Base-by-base conservation (phyloP, 345 rosid species). In the Aurinia saxatilis region DNA sequence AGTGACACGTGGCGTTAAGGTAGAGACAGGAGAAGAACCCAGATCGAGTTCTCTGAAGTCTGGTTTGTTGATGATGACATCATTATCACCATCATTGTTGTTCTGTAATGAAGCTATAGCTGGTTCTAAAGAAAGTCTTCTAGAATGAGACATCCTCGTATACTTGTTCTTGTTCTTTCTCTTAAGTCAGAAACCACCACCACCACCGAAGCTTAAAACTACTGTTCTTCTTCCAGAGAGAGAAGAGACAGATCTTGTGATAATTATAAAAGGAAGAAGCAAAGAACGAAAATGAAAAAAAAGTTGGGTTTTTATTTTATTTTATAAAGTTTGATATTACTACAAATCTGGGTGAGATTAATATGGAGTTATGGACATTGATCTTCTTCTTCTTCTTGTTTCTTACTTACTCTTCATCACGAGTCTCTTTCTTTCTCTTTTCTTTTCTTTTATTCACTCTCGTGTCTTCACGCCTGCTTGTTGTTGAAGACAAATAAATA, bases 41-140 rank as follows among this genome's bases (percentile, higher is more conserved):
- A 89, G 96, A 90, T 92, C 85, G 80, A 92, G 87, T 68, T 92
- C 82, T 25, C 81, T 77, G 79, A 81, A 91, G 69, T 91, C 98
- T 4, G 96, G 96, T 77, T 91, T 91, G 84, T 91, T 84, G 49
- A 60, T n/a, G n/a, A n/a, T n/a, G n/a, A n/a, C n/a, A n/a, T n/a
- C 57, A 53, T 44, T 61, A 52, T 48, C 16, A 15, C 74, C 53
- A 45, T 68, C 69, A 6, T 69, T 74, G 31, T 27, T 27, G 31
- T 62, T 51, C 66, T 17, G 83, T 33, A 2, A 75, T 46, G 5
- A 88, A 78, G 63, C 82, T 16, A 80, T 44, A 12, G 63, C 72
- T 10, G 51, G 67, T 36, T 74, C 79, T 10, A 63, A 14, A 1
- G 62, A 67, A 31, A 77, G 65, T 40, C 82, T 79, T 54, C 75